phyloP scores from a whole-genome alignment of 1,284 basidiomycete genomes.

The Apiotrichum brassicae region DNA sequence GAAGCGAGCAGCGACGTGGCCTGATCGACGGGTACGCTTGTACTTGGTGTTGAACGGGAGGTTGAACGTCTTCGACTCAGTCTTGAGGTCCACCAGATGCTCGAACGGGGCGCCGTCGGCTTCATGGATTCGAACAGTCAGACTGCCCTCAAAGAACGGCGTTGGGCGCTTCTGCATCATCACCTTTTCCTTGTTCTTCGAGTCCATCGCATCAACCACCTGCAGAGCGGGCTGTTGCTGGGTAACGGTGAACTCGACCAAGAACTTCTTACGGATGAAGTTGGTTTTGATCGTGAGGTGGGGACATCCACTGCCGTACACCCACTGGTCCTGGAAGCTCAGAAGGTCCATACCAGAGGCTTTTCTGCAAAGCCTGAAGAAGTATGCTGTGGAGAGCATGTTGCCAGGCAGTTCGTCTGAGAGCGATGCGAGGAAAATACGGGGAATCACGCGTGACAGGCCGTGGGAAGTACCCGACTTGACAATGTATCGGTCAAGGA shows the following conservation, averaged over 20 bases:
- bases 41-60: conserved; percentile 99
- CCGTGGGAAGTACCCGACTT: conserved; percentile 94
- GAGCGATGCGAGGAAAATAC: conserved; percentile 88
- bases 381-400: conserved; percentile 79
- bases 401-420: conserved; percentile 84
- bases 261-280: conserved; percentile 97
- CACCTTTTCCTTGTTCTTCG: conserved; percentile 18
- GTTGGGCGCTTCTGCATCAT: conserved; percentile 73
- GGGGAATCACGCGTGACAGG: conserved; percentile 87
- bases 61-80: conserved; percentile 81
- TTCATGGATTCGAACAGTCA: conserved; percentile 98
- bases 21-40: conserved; percentile 77
- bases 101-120: conserved; percentile 99
- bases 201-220: conserved; percentile 12
- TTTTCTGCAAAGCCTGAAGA: conserved; percentile 87
- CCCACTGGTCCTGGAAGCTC: conserved; percentile 95
- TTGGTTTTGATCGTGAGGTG: conserved; percentile 81
- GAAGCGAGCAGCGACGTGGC: conserved; percentile 71
- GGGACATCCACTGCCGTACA: conserved; percentile 94
- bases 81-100: conserved; percentile 89
- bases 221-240: conserved; percentile 71
- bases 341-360: conserved; percentile 85
- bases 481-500: conserved; percentile 84
- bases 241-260: conserved; percentile 89
- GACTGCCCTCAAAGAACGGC: conserved; percentile 79